phyloP scores from a whole-genome alignment of 192 early-diverging fungal species.

The Coemansia sp. region DNA sequence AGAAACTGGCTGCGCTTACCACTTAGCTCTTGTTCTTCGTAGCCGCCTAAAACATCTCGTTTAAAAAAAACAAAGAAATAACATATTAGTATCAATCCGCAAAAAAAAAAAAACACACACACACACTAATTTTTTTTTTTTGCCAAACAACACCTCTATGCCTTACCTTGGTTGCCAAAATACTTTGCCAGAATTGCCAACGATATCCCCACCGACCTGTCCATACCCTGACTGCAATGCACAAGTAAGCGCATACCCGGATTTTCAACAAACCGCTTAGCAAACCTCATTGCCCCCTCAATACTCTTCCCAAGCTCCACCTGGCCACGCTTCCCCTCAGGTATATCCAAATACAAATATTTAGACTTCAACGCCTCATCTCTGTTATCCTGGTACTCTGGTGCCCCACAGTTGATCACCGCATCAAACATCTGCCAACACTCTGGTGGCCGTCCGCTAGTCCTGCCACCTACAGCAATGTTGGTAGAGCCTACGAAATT shows the following conservation, averaged over 20 bases:
- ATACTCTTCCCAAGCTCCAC: conserved; percentile 61
- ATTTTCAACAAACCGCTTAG: conserved; percentile 36
- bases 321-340: conserved; percentile 89
- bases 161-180: conserved; percentile 56
- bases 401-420: conserved; percentile 78
- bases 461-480: conserved; percentile 62
- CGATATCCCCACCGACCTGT: conserved; percentile 78
- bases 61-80: too few relatives aligned
- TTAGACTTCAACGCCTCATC: conserved; percentile 1
- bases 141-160: not conserved
- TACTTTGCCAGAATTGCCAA: conserved; percentile 63
- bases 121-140: too few relatives aligned
- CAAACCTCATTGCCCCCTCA: conserved; percentile 58
- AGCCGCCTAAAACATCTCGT: too few relatives aligned
- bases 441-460: conserved; percentile 54
- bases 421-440: conserved; percentile 74
- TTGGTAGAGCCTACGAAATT: conserved; percentile 59
- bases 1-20: too few relatives aligned
- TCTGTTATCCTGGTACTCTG: conserved; percentile 50
- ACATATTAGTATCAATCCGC: too few relatives aligned
- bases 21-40: too few relatives aligned
- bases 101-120: too few relatives aligned
- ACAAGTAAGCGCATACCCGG: conserved; percentile 59
- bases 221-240: conserved; percentile 80
- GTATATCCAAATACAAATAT: conserved; percentile 76